Evolutionary conservation across 768 basidiomycete genomes (phyloP).

Genomic region (Hericium coralloides): DNA sequence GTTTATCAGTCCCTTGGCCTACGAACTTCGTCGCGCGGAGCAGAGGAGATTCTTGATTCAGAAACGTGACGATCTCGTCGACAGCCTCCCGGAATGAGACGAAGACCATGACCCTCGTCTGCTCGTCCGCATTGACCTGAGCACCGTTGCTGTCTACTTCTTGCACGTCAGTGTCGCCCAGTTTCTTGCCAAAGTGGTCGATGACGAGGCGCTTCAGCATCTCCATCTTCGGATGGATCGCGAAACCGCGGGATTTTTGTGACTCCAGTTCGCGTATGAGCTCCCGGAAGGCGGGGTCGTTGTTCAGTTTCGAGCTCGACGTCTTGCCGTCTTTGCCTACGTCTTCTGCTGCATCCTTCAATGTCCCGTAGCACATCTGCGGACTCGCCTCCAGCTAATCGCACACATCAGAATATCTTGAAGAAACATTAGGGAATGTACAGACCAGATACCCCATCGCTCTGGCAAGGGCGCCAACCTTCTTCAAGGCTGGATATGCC

Average conservation of each 20-base stretch:
- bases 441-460: slow-evolving; percentile 86
- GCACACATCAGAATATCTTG: slow-evolving; percentile 1
- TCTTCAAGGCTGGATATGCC: slow-evolving; percentile 42
- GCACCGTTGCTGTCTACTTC: slow-evolving; percentile 13
- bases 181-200: slow-evolving; percentile 62
- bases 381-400: slow-evolving; percentile 75
- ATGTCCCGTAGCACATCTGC: slow-evolving; percentile 61
- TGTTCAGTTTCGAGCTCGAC: slow-evolving; percentile 30
- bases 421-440: slow-evolving; percentile 2
- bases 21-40: slow-evolving; percentile 82
- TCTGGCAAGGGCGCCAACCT: slow-evolving; percentile 55
- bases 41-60: slow-evolving; percentile 70
- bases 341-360: slow-evolving; percentile 44
- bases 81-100: slow-evolving; percentile 85
- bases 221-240: slow-evolving; percentile 89
- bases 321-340: slow-evolving; percentile 29
- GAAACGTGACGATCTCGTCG: slow-evolving; percentile 77
- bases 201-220: slow-evolving; percentile 64
- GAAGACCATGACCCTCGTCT: slow-evolving; percentile 88
- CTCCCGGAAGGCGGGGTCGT: slow-evolving; percentile 52
- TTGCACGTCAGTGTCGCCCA: slow-evolving; percentile 32
- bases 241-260: slow-evolving; percentile 44
- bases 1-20: slow-evolving; percentile 81
- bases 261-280: slow-evolving; percentile 59
- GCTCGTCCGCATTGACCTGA: slow-evolving; percentile 16